Evolutionary conservation across 345 rosid species (phyloP), one percentile per base, ranked within the genome.

Genomic region (Barbarea vulgaris): DNA sequence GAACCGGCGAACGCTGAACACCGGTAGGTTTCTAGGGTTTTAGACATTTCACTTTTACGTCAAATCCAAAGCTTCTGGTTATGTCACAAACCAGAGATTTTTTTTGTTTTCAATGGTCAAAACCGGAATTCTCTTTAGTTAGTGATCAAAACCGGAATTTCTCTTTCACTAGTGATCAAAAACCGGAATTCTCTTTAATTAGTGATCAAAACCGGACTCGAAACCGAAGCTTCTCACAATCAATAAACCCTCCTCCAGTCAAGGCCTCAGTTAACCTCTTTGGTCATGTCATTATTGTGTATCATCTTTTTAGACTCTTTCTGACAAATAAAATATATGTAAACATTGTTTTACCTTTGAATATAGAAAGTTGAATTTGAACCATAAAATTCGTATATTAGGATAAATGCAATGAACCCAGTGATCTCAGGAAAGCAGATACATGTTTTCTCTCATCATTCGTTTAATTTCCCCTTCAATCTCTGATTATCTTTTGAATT

Each of bases 1-100:
- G 34, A 47, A 30, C 70, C 70, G 71, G 47, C 56, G 64, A 52
- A 44, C 47, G 9, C 17, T 12, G 59, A 64, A 54, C 65, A n/a
- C n/a, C n/a, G 65, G 51, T 55, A 54, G 37, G 37, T 44, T 55
- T 46, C 14, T 57, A 74, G 73, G 78, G 78, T 65, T 63, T 63
- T 52, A 36, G 52, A 21, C 51, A 28, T 22, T 19, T 30, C 10
- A 14, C 64, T 4, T 24, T 52, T 54, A 11, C 42, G 56, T 48
- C 44, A 48, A 7, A 13, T 33, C 48, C 17, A 39, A 39, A 68
- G 5, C 18, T 13, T 68, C 73, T 39, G 41, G 19, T 18, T n/a
- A n/a, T n/a, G n/a, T n/a, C n/a, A n/a, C n/a, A n/a, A n/a, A n/a
- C n/a, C n/a, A n/a, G n/a, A n/a, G n/a, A n/a, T n/a, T n/a, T n/a